Percentiles rank a stretch among this genome's conserved stretches.
Conservation (phyloP, 345 rosid genomes). For the Eucalyptus marginata region DNA sequence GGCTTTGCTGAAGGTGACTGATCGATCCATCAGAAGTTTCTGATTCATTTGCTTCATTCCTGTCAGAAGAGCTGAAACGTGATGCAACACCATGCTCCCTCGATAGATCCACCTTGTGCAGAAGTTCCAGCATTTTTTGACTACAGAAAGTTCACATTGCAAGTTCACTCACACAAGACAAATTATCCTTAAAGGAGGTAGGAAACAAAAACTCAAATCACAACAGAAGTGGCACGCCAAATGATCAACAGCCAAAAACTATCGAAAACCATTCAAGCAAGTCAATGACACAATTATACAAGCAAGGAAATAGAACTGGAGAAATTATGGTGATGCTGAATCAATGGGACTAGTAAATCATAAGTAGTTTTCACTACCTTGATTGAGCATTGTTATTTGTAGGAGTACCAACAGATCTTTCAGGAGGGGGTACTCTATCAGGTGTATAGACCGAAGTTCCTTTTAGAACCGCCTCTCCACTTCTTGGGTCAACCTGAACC, state of each 20-base stretch:
- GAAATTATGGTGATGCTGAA: not conserved
- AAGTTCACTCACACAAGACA: not conserved
- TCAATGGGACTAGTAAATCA: not conserved
- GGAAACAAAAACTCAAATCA: not conserved
- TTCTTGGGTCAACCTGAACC: conserved; percentile 26
- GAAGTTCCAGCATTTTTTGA: conserved; percentile 88
- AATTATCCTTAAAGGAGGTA: not conserved
- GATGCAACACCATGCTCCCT: conserved; percentile 29
- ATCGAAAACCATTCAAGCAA: not conserved
- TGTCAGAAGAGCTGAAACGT: conserved; percentile 29
- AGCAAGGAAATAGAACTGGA: not conserved
- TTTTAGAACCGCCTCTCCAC: conserved; percentile 18
- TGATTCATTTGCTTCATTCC: conserved; percentile 28
- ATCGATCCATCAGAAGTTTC: conserved; percentile 41
- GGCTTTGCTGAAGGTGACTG: conserved; percentile 41
- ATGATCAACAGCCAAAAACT: not conserved
- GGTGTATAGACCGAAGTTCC: conserved; percentile 26
- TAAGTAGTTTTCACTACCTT: conserved; percentile 31
- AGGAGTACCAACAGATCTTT: conserved; percentile 23
- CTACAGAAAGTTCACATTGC: conserved; percentile 18
- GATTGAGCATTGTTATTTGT: conserved; percentile 26
- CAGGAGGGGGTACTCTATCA: conserved; percentile 20
- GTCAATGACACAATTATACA: not conserved
- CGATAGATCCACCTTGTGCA: conserved; percentile 75
- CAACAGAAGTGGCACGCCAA: not conserved